Conservation (phyloP, 345 rosid genomes). For the Gossypium sturtianum region DNA sequence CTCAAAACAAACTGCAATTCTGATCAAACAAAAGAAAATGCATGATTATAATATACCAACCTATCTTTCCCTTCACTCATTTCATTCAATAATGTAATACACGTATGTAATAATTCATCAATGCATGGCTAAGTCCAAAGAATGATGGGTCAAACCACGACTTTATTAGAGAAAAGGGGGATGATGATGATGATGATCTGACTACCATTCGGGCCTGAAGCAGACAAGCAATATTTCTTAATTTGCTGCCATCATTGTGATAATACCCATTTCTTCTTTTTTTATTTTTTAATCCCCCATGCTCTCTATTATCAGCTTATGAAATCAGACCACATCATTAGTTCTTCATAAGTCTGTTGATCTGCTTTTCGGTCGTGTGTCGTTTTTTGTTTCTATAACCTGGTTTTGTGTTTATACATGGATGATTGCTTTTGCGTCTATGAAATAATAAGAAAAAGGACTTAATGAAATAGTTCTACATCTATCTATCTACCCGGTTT, state of each 20-base stretch:
- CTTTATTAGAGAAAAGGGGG: conserved; percentile 1
- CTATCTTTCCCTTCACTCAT: background rate
- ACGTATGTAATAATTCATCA: conserved; percentile 18
- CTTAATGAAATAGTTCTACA: too few relatives aligned
- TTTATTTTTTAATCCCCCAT: conserved; percentile 8
- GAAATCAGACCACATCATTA: conserved; percentile 30
- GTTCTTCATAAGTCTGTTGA: conserved; percentile 22
- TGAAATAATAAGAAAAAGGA: too few relatives aligned
- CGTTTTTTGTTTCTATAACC: conserved; percentile 8
- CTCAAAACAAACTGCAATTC: background rate
- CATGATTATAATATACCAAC: background rate
- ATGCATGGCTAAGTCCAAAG: conserved; percentile 26
- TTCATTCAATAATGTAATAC: conserved; percentile 15
- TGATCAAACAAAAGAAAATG: background rate
- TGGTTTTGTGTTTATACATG: background rate
- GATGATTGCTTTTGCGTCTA: too few relatives aligned
- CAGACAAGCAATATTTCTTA: conserved; percentile 10
- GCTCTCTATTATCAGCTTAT: conserved; percentile 19
- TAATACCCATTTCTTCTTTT: background rate
- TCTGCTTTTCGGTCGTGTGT: conserved; percentile 27
- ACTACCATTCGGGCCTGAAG: conserved; percentile 37
- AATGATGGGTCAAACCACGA: conserved; percentile 34
- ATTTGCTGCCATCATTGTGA: conserved; percentile 20
- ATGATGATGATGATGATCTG: conserved; percentile 14
- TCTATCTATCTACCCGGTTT: too few relatives aligned